Evolutionary conservation across 2,329 filamentous ascomycete species (phyloP).

Genomic region (Hypoxylon sp.): DNA sequence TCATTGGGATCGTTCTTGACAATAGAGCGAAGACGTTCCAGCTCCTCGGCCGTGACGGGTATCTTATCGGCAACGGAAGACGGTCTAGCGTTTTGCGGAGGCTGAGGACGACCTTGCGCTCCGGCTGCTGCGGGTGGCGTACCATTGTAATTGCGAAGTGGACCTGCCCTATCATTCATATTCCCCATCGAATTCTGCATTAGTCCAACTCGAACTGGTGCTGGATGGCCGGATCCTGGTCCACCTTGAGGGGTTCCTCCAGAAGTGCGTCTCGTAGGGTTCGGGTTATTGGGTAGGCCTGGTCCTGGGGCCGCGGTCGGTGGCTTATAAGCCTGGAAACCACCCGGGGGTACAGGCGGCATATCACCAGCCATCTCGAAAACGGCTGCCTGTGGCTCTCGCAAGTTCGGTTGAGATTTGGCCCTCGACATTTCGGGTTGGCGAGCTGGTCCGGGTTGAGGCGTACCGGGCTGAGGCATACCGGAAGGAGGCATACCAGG

Average conservation of each 20-base stretch:
- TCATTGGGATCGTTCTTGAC: constrained; percentile 80
- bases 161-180: constrained; percentile 67
- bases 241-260: constrained; percentile 49
- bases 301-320: constrained; percentile 37
- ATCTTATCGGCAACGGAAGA: constrained; percentile 51
- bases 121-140: constrained; percentile 55
- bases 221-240: constrained; percentile 65
- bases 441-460: constrained; percentile 63
- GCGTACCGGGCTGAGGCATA: constrained; percentile 44
- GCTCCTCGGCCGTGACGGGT: constrained; percentile 80
- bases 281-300: constrained; percentile 47
- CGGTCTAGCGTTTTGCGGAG: constrained; percentile 48
- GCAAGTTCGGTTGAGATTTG: constrained; percentile 75
- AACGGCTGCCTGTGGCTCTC: constrained; percentile 73
- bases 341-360: constrained; percentile 62
- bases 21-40: constrained; percentile 77
- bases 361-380: constrained; percentile 79
- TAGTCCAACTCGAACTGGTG: constrained; percentile 71
- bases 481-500: constrained; percentile 7
- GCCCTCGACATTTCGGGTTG: constrained; percentile 68
- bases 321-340: constrained; percentile 51
- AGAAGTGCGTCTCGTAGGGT: constrained; percentile 45
- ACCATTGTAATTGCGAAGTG: constrained; percentile 67
- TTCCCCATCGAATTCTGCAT: constrained; percentile 69
- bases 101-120: constrained; percentile 54